Base-by-base conservation (phyloP, 805 yeast species). In the Isabelozyma pseudorhagii region DNA sequence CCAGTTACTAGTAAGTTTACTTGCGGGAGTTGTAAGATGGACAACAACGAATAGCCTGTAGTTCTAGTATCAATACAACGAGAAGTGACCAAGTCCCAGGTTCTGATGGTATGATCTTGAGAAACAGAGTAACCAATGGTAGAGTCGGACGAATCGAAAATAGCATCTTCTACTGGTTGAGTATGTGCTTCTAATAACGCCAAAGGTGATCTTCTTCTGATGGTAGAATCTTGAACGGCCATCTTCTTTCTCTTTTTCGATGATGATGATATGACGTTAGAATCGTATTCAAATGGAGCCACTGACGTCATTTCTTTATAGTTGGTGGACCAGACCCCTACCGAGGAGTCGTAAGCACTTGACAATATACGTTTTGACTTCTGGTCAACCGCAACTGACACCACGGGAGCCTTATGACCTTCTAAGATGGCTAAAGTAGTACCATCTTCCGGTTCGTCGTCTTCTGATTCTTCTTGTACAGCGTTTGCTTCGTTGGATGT, bases 61-160 rank as follows among this genome's bases (percentile, higher is more conserved):
- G 87, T 80, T 68, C 87, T 85, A 4, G 97, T 88, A 64, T 91
- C 97, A 28, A 94, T 87, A 59, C 90, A 83, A 55, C 89, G 80
- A 10, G 88, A 75, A 2, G 97, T 92, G 14, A 89, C 87, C 60
- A 94, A 75, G 75, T 94, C 99, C 98, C 98, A 94, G 0, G 99
- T 94, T 62, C 88, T 87, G 55, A 94, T 83, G 0, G 96, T 83
- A 66, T 94, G 99, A 71, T 94, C 98, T 66, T 91, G 97, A 5
- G 97, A 87, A 1, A 89, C 97, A 0, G 98, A 90, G 69, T 94
- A 93, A 9, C 86, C 96, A 5, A 93, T 96, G 0, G 96, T 81
- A 42, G 77, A 54, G 66, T 93, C 98, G 17, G 74, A 71, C 3
- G 74, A 63, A 61, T 89, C 96, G 63, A 91, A 89, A 11, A 82